Conservation (phyloP, 2,329 filamentous ascomycete species). For the Whalleya microplaca region DNA sequence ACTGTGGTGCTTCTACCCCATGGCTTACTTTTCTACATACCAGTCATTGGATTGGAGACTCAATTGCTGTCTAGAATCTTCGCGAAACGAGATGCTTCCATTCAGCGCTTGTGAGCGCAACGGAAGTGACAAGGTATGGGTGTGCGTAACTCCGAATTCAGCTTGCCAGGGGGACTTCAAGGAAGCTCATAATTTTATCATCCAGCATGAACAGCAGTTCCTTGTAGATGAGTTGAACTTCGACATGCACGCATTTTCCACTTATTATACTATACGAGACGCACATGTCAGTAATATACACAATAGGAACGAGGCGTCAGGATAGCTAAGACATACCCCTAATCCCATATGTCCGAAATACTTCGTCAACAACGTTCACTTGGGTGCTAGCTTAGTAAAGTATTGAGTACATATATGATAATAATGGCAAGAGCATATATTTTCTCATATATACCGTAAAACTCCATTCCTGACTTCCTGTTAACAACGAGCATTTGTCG, state of each 20-base stretch:
- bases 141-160: background rate
- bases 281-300: no score
- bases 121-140: background rate
- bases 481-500: no score
- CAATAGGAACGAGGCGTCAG: no score
- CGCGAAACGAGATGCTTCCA: background rate
- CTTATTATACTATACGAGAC: no score
- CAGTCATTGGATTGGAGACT: background rate
- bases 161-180: background rate
- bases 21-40: background rate
- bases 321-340: background rate
- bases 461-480: no score
- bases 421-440: no score
- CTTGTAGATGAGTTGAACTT: no score
- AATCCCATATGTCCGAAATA: background rate
- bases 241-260: no score
- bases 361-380: background rate
- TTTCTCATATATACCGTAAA: no score
- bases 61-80: background rate
- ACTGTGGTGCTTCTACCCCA: background rate
- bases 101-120: background rate
- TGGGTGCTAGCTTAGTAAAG: no score
- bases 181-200: background rate
- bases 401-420: no score
- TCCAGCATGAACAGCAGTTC: no score